Conservation (phyloP, 352 stramenopile species). For the Halophytophthora polymorphica region DNA sequence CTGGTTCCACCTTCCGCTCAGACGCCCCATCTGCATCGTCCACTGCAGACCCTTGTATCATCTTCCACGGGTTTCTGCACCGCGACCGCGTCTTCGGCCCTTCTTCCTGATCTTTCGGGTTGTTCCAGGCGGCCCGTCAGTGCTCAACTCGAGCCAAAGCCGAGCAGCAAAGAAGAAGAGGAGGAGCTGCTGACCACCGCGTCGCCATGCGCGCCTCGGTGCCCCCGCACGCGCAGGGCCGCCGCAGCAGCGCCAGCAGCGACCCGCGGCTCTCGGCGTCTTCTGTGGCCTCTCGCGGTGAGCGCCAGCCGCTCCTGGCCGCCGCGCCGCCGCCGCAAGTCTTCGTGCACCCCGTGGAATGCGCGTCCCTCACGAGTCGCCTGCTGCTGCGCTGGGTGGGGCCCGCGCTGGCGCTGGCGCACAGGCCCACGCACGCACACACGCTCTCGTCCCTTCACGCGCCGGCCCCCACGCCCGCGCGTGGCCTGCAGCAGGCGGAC, state of each 20-base stretch:
- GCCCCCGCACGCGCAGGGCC: background rate
- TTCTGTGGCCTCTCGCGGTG: slow-evolving; percentile 4
- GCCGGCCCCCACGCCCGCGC: slow-evolving; percentile 27
- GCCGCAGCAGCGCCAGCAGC: slow-evolving; percentile 9
- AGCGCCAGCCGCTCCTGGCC: slow-evolving; percentile 36
- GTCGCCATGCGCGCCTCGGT: too few relatives aligned
- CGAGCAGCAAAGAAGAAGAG: background rate
- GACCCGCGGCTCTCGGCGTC: slow-evolving; percentile 11
- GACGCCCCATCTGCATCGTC: too few relatives aligned
- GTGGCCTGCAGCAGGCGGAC: slow-evolving; percentile 46
- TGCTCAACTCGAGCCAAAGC: too few relatives aligned
- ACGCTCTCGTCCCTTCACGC: slow-evolving; percentile 33
- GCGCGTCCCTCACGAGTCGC: slow-evolving; percentile 36
- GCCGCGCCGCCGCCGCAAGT: slow-evolving; percentile 24
- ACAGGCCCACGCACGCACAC: slow-evolving; percentile 22
- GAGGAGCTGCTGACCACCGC: background rate
- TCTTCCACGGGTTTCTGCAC: too few relatives aligned
- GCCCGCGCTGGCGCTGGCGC: slow-evolving; percentile 35
- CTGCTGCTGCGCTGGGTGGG: slow-evolving; percentile 51
- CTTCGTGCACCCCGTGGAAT: slow-evolving; percentile 39
- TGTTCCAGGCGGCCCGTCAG: too few relatives aligned
- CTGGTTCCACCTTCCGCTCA: too few relatives aligned
- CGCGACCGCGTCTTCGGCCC: too few relatives aligned
- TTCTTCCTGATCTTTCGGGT: background rate
- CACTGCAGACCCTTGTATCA: too few relatives aligned